Evolutionary conservation across 139 green algal genomes (phyloP).

Genomic region (Closterium sp.): DNA sequence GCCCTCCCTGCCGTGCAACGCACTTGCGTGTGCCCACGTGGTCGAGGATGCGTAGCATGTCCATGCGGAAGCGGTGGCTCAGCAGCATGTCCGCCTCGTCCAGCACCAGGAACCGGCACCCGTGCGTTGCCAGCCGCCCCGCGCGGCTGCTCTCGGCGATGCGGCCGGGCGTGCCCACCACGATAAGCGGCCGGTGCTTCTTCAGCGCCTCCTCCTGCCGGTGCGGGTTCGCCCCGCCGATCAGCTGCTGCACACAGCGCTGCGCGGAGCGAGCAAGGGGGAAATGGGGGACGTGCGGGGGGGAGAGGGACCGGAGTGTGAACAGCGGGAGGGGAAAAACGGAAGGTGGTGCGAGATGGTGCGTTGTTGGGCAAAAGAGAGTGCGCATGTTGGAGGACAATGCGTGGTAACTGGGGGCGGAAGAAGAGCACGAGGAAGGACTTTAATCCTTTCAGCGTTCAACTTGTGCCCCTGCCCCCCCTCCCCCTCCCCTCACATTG

Average conservation of each 20-base stretch:
- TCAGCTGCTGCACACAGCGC: slow-evolving; percentile 81
- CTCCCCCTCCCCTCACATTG: not conserved
- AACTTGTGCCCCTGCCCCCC: not conserved
- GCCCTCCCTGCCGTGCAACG: not conserved
- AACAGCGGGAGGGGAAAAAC: too few species aligned
- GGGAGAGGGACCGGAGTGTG: too few species aligned
- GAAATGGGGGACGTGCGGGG: too few species aligned
- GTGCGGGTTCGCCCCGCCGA: slow-evolving; percentile 84
- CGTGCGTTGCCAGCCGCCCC: slow-evolving; percentile 55
- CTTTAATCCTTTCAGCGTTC: too few species aligned
- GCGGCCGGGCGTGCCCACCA: slow-evolving; percentile 92
- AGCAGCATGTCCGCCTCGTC: slow-evolving; percentile 88
- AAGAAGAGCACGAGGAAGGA: too few species aligned
- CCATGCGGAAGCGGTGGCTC: slow-evolving; percentile 70
- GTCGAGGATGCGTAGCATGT: slow-evolving; percentile 73
- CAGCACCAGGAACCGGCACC: slow-evolving; percentile 63
- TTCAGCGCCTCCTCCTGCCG: slow-evolving; percentile 75
- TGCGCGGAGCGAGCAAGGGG: not conserved
- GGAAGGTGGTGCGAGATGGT: too few species aligned
- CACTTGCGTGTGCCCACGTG: slow-evolving; percentile 61
- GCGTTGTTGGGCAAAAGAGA: too few species aligned
- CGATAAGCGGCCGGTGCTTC: slow-evolving; percentile 75
- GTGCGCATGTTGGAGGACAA: too few species aligned
- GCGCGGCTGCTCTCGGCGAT: slow-evolving; percentile 75
- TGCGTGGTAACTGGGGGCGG: too few species aligned